Evolutionary conservation across 129 eudicot species (phyloP).

Genomic region (Chrysanthemum makinoi): DNA sequence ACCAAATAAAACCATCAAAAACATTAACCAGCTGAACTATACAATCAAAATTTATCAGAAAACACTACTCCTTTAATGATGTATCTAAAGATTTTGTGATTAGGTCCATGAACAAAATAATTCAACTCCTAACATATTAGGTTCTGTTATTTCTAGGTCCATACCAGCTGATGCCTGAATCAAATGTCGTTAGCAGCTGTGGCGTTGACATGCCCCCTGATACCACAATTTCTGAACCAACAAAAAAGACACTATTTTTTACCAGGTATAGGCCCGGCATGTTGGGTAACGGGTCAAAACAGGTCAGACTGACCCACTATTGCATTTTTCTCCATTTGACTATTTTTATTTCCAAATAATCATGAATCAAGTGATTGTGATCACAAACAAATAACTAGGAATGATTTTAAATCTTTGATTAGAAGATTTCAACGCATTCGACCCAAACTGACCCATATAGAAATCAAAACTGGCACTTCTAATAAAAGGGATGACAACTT

Average conservation of each 20-base stretch:
- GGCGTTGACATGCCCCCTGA: conserved; percentile 99
- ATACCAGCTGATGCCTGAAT: conserved; percentile 41
- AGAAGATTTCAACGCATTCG: no score
- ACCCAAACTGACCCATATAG: background rate
- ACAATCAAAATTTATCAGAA: conserved; percentile 5
- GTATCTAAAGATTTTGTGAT: conserved; percentile 9
- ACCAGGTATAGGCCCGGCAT: no score
- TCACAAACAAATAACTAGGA: no score
- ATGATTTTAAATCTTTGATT: no score
- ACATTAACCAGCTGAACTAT: background rate
- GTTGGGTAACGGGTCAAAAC: no score
- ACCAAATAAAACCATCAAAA: no score
- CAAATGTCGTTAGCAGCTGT: conserved; percentile 70
- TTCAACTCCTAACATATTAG: conserved; percentile 22
- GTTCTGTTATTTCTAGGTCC: conserved; percentile 58
- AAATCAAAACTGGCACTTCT: background rate
- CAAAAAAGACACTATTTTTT: background rate
- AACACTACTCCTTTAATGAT: conserved; percentile 15
- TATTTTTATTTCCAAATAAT: no score
- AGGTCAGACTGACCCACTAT: no score
- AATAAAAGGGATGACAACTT: conserved; percentile 17
- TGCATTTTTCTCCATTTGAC: no score
- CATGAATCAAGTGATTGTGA: no score
- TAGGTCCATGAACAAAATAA: conserved; percentile 16
- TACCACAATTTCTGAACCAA: conserved; percentile 77